Base-by-base conservation (phyloP, 2,329 filamentous ascomycete genomes). In the Diaporthe capsici region DNA sequence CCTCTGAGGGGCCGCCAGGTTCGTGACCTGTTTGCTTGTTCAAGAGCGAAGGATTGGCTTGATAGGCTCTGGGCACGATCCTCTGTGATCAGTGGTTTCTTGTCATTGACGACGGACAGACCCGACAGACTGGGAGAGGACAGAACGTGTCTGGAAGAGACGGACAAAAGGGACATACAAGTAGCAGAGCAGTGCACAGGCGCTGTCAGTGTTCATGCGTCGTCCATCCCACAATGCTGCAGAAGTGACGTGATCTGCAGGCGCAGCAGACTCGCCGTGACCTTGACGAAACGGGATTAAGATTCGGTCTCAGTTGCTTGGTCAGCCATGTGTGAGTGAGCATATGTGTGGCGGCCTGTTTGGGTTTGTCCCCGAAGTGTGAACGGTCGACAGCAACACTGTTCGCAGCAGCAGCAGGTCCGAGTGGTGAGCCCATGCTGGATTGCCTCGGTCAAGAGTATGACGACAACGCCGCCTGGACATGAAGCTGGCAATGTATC, bases 211-310 rank as follows among this genome's bases (percentile, higher is more conserved):
- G 28, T 25, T 10, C 5, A 53, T 53, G 65, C 65, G 34, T 49
- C 28, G 37, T 39, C n/a, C 28, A 42, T 53, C 47, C 28, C 47
- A 53, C 65, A 53, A 39, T 53, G n/a, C 47, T 53, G n/a, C 31
- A 53, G 31, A 34, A 53, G 44, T 53, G 65, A 68, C 65, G 47
- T 53, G 65, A 68, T 53, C 47, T 39, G 47, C 65, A 53, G 65
- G 65, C 65, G 65, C 65, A 68, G 63, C 63, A 68, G 63, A 51
- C 63, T 51, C 31, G 22, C n/a, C 58, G 44, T 51, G 63, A 39
- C 44, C 39, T 67, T 34, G 60, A 28, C 60, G 20, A 67, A 34
- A 67, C 63, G 63, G 63, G 51, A 51, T 67, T 61, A 37, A 68
- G 44, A 51, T 51, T 68, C 47, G 63, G 63, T 31, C 63, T 39